phyloP scores from a whole-genome alignment of 768 basidiomycete species.

The Daedaleopsis nitida region DNA sequence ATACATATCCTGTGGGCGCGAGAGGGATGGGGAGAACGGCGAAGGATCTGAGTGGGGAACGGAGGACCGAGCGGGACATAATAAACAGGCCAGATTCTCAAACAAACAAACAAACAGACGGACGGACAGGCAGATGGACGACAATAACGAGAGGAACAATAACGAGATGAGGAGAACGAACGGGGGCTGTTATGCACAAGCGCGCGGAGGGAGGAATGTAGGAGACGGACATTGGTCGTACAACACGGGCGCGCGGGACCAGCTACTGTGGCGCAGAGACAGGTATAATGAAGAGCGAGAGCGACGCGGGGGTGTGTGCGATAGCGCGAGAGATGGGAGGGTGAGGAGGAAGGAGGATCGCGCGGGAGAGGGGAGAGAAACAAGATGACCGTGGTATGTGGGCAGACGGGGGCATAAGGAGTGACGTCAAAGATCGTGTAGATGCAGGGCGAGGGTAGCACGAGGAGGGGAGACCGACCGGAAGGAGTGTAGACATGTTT shows the following conservation, averaged over 20 bases:
- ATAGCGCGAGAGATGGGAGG: neutral
- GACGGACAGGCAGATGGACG: neutral
- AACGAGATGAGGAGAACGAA: neutral
- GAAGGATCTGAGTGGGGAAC: neutral
- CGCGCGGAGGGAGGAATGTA: neutral
- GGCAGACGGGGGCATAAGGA: constrained; percentile 4
- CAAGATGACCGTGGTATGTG: constrained; percentile 1
- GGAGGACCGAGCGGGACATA: constrained; percentile 7
- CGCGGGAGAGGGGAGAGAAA: neutral
- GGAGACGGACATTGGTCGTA: constrained; percentile 3
- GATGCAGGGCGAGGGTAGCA: constrained; percentile 12
- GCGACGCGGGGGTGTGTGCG: neutral
- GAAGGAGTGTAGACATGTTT: constrained; percentile 14
- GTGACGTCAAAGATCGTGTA: constrained; percentile 12
- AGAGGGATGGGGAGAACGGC: constrained; percentile 1
- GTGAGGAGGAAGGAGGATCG: neutral
- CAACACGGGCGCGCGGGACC: constrained; percentile 16
- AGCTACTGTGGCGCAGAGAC: constrained; percentile 6
- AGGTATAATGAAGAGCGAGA: constrained; percentile 17
- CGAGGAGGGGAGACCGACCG: neutral
- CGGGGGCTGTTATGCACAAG: no score
- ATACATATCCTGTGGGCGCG: constrained; percentile 21
- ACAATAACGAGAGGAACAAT: neutral
- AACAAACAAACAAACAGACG: constrained; percentile 5
- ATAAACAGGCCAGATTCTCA: neutral